Conservation (phyloP, 192 early-diverging fungal genomes). For the Umbelopsis ramanniana region DNA sequence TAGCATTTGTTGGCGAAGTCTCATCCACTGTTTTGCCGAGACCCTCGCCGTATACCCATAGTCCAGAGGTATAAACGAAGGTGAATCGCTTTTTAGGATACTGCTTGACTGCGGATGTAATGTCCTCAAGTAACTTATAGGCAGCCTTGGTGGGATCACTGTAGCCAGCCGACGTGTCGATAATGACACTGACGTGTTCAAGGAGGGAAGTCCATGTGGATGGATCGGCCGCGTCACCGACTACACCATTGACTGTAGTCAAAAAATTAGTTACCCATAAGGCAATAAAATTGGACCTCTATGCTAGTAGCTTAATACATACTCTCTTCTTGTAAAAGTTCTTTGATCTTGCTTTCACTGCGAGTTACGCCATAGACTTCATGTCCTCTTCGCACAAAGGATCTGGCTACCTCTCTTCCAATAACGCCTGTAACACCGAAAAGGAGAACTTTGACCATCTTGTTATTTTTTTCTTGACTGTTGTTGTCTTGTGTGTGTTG, state of each 20-base stretch:
- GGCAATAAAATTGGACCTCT: background rate
- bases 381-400: constrained; percentile 41
- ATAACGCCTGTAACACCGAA: constrained; percentile 47
- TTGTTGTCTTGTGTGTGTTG: background rate
- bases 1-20: background rate
- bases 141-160: background rate
- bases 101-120: constrained; percentile 27
- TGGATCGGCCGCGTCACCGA: constrained; percentile 24
- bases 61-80: constrained; percentile 41
- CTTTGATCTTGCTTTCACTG: constrained; percentile 9
- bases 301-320: background rate
- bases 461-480: background rate
- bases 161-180: constrained; percentile 32
- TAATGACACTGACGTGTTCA: constrained; percentile 33
- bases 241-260: constrained; percentile 24
- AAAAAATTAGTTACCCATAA: background rate
- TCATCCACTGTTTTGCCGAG: background rate
- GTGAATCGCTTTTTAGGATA: constrained; percentile 38
- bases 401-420: constrained; percentile 37
- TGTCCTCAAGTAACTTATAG: constrained; percentile 18
- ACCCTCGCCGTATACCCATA: constrained; percentile 8
- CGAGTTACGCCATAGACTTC: constrained; percentile 44
- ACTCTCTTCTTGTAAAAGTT: constrained; percentile 38
- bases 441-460: constrained; percentile 37
- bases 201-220: constrained; percentile 24